Evolutionary conservation across 805 yeast species (phyloP).

Genomic region (Pichia kluyveri): DNA sequence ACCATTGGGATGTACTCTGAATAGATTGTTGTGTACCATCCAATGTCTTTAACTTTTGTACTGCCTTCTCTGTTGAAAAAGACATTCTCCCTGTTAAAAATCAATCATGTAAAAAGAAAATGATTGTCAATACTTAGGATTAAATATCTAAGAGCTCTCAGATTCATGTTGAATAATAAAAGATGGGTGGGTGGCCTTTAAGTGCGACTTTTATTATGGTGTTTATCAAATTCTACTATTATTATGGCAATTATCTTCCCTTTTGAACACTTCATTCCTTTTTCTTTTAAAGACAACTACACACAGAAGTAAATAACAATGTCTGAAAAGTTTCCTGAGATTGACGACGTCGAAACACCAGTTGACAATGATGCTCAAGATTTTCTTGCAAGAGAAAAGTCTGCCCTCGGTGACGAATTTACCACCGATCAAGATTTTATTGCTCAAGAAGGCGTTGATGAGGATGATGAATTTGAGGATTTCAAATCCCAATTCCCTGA

Average conservation of each 20-base stretch:
- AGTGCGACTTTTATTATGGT: too few species aligned
- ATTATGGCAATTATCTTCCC: too few species aligned
- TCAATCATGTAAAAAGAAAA: too few species aligned
- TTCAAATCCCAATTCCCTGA: slow-evolving; percentile 61
- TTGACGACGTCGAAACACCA: slow-evolving; percentile 32
- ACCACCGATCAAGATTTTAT: slow-evolving; percentile 52
- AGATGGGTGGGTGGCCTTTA: too few species aligned
- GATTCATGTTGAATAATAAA: too few species aligned
- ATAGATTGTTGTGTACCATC: slow-evolving; percentile 65
- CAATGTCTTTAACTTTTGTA: slow-evolving; percentile 36
- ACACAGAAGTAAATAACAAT: slow-evolving; percentile 21
- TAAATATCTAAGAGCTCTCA: too few species aligned
- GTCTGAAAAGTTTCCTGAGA: slow-evolving; percentile 74
- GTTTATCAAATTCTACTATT: too few species aligned
- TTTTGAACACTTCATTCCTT: too few species aligned
- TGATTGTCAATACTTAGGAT: too few species aligned
- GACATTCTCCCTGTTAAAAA: slow-evolving; percentile 29
- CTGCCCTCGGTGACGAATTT: slow-evolving; percentile 62
- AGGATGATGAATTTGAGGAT: slow-evolving; percentile 42
- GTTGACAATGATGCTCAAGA: slow-evolving; percentile 27
- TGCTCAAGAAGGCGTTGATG: slow-evolving; percentile 22
- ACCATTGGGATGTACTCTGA: slow-evolving; percentile 67
- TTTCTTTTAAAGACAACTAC: too few species aligned
- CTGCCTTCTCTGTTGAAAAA: slow-evolving; percentile 40
- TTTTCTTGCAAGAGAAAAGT: slow-evolving; percentile 61